Evolutionary conservation across 495 filamentous ascomycete species (phyloP).

Genomic region (Penicillium salamii): DNA sequence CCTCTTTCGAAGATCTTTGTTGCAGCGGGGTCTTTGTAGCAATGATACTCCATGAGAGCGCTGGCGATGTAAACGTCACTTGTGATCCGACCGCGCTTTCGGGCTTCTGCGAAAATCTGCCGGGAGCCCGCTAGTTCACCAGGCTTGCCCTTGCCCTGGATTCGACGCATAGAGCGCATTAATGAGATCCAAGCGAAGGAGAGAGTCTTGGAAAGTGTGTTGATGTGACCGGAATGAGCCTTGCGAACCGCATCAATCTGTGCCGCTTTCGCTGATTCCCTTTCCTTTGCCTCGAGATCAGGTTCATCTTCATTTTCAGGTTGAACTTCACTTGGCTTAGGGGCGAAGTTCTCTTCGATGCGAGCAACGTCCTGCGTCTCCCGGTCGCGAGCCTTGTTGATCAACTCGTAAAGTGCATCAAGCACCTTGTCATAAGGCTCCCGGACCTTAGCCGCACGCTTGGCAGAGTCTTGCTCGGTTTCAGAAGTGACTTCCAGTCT

Average conservation of each 20-base stretch:
- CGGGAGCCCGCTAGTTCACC: conserved; percentile 71
- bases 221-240: conserved; percentile 66
- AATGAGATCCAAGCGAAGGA: conserved; percentile 93
- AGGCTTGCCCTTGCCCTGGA: conserved; percentile 86
- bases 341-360: conserved; percentile 59
- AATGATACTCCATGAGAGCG: conserved; percentile 89
- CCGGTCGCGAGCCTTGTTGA: conserved; percentile 67
- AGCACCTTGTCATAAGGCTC: conserved; percentile 81
- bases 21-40: conserved; percentile 88
- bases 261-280: conserved; percentile 54
- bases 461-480: conserved; percentile 64
- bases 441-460: conserved; percentile 69
- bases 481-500: conserved; percentile 70
- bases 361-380: conserved; percentile 68
- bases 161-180: conserved; percentile 87
- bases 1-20: conserved; percentile 95
- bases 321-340: conserved; percentile 39
- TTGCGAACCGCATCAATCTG: conserved; percentile 71
- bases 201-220: conserved; percentile 70
- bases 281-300: conserved; percentile 54
- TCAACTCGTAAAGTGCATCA: conserved; percentile 77
- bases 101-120: conserved; percentile 81
- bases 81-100: conserved; percentile 78
- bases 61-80: conserved; percentile 92
- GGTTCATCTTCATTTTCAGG: conserved; percentile 61